Conservation (phyloP, 805 yeast genomes). For the Candida multigemmis region DNA sequence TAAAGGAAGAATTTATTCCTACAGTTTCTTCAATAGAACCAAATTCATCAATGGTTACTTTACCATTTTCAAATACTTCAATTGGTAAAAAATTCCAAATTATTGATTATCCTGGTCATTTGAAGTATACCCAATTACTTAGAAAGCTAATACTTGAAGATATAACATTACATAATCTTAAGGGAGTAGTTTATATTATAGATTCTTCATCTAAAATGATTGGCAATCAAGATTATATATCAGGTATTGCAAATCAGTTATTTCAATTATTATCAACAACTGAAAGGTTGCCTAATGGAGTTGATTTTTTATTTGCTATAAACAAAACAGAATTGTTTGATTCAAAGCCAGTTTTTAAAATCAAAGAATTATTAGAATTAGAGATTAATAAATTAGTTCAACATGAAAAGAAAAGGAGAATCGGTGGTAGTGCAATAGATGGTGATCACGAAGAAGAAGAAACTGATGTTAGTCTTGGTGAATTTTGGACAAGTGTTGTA, state of each 20-base stretch:
- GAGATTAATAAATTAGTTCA: constrained; percentile 52
- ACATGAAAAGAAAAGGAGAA: constrained; percentile 33
- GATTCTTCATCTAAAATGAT: constrained; percentile 60
- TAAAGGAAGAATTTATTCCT: constrained; percentile 5
- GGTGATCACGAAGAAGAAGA: constrained; percentile 28
- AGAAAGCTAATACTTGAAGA: constrained; percentile 38
- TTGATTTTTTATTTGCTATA: constrained; percentile 69
- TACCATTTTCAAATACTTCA: constrained; percentile 26
- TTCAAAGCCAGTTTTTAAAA: constrained; percentile 59
- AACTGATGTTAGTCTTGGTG: constrained; percentile 21
- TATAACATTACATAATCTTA: constrained; percentile 30
- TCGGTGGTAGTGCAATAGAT: constrained; percentile 35
- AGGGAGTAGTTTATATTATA: constrained; percentile 68
- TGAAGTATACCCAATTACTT: constrained; percentile 55
- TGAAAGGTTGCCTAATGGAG: constrained; percentile 59
- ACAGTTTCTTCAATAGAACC: constrained; percentile 33
- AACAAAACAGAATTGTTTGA: constrained; percentile 85
- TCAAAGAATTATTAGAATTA: constrained; percentile 48
- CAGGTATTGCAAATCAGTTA: constrained; percentile 47
- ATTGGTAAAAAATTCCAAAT: constrained; percentile 36
- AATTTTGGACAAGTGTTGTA: constrained; percentile 31
- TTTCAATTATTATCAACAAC: constrained; percentile 51
- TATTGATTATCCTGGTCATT: constrained; percentile 85
- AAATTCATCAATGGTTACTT: constrained; percentile 14
- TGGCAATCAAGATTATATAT: constrained; percentile 24